Conservation (phyloP, 1,139 yeast genomes). For the Saccharomyces hybrid region DNA sequence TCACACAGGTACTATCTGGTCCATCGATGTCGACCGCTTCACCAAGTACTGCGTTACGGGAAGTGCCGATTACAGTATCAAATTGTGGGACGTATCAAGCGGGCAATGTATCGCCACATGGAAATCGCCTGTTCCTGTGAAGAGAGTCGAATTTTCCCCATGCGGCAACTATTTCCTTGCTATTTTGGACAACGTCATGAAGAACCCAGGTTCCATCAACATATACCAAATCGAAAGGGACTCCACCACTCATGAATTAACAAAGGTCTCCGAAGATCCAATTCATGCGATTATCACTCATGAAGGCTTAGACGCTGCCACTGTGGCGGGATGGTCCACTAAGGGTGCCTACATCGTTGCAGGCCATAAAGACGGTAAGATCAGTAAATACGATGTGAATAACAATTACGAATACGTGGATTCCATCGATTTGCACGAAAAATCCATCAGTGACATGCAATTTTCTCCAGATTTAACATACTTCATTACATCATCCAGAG, state of each 20-base stretch:
- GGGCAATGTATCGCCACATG: constrained; percentile 75
- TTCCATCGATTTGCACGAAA: constrained; percentile 63
- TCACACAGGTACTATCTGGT: constrained; percentile 93
- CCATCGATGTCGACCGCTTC: constrained; percentile 75
- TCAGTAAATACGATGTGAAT: constrained; percentile 69
- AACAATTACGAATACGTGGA: constrained; percentile 61
- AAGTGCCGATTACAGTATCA: constrained; percentile 80
- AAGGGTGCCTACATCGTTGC: constrained; percentile 68
- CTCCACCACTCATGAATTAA: constrained; percentile 33
- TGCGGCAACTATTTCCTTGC: constrained; percentile 63
- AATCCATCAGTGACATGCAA: constrained; percentile 79
- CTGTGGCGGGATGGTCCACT: constrained; percentile 86
- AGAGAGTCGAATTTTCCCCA: constrained; percentile 83
- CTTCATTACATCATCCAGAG: constrained; percentile 89
- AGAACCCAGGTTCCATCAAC: constrained; percentile 69
- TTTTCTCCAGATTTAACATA: constrained; percentile 81
- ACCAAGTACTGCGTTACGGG: constrained; percentile 75
- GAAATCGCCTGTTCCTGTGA: constrained; percentile 76
- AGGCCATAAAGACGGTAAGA: constrained; percentile 81
- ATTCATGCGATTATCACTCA: constrained; percentile 56
- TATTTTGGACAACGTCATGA: constrained; percentile 91
- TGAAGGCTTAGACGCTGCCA: constrained; percentile 49
- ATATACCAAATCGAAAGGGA: constrained; percentile 54
- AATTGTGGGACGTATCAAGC: constrained; percentile 74
- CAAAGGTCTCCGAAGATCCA: constrained; percentile 42